Evolutionary conservation across 192 early-diverging fungal genomes (phyloP).

Genomic region (Entophlyctis luteolus): DNA sequence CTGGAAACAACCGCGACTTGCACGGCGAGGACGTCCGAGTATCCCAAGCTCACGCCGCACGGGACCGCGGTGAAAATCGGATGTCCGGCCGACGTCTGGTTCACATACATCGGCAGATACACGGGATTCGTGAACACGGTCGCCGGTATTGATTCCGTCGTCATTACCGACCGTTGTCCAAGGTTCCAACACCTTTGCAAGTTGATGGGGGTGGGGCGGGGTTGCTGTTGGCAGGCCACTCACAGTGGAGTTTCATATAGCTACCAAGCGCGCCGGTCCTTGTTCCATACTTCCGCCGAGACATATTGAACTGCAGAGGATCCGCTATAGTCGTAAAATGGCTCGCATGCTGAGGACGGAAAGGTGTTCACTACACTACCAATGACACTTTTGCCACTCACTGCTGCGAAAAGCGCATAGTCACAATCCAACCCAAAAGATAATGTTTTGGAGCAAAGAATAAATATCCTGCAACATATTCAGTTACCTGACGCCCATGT

Average conservation of each 20-base stretch:
- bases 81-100: conserved; percentile 7
- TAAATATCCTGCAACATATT: too few relatives aligned
- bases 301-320: neutral
- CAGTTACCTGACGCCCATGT: too few relatives aligned
- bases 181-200: conserved; percentile 20
- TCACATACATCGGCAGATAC: neutral
- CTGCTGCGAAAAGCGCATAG: too few relatives aligned
- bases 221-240: too few relatives aligned
- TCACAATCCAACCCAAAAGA: too few relatives aligned
- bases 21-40: conserved; percentile 1
- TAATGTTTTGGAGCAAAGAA: too few relatives aligned
- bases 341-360: conserved; percentile 6
- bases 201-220: too few relatives aligned
- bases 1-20: neutral
- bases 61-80: conserved; percentile 9
- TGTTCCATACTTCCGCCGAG: conserved; percentile 2
- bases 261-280: conserved; percentile 2
- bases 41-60: neutral
- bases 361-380: too few relatives aligned
- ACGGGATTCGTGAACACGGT: conserved; percentile 22
- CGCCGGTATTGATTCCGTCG: neutral
- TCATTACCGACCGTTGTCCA: conserved; percentile 1
- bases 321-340: conserved; percentile 2
- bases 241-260: neutral
- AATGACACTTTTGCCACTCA: too few relatives aligned